These are phyloP conservation scores for Pterocarpus macrocarpus DNA, from an alignment of 306 rosid genomes.

Conservation along the genomic window DNA sequence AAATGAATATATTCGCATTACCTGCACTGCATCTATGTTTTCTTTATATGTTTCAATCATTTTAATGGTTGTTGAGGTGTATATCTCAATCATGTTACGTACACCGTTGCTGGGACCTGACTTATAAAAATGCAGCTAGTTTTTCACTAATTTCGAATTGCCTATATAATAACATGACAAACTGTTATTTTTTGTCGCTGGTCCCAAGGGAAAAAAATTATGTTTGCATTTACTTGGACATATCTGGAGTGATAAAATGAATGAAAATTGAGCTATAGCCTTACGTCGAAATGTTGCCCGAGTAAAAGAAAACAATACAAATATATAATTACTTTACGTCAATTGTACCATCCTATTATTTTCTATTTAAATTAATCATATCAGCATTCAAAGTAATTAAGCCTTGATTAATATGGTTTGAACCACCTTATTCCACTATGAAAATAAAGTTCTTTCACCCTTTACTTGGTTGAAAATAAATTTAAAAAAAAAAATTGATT, in stretches of 20 bases:
- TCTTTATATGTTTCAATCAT: constrained; percentile 4
- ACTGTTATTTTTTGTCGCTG: neutral
- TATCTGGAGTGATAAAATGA: neutral
- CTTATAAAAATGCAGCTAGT: neutral
- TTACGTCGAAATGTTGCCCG: constrained; percentile 4
- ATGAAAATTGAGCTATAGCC: neutral
- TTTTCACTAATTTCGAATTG: constrained; percentile 23
- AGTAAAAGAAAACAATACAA: neutral
- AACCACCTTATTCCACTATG: too few species aligned
- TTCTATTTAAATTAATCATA: too few species aligned
- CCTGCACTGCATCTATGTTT: neutral
- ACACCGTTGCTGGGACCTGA: constrained; percentile 27
- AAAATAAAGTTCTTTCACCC: too few species aligned
- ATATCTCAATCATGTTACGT: constrained; percentile 40
- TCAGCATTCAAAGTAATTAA: too few species aligned
- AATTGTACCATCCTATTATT: too few species aligned
- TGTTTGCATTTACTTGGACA: constrained; percentile 41
- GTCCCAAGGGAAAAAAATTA: neutral
- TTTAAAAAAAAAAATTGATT: too few species aligned
- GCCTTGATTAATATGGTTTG: too few species aligned
- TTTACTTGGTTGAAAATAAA: too few species aligned
- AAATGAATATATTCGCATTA: neutral
- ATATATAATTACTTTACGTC: neutral
- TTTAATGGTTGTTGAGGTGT: constrained; percentile 34
- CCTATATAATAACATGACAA: neutral